Evolutionary conservation across 2,329 filamentous ascomycete species (phyloP).

Genomic region (Penicillium sp.): DNA sequence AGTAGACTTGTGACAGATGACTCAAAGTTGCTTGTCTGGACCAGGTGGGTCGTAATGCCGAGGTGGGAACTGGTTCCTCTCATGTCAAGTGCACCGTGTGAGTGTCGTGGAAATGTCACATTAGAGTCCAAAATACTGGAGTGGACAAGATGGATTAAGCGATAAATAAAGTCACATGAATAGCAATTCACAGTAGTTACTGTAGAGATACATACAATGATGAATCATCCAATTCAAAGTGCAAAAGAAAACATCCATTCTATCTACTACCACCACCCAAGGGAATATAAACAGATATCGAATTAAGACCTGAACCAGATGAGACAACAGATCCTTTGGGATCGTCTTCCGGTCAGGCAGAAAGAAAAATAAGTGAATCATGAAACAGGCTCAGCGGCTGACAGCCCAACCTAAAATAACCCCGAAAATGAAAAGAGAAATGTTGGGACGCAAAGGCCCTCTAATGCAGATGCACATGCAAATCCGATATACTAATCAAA

Average conservation of each 20-base stretch:
- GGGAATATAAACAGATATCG: not conserved
- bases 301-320: not conserved
- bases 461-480: conserved; percentile 4
- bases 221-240: not conserved
- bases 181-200: not conserved
- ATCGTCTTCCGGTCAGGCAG: not conserved
- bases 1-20: not conserved
- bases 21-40: not conserved
- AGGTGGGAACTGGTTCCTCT: not conserved
- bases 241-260: not conserved
- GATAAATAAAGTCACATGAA: not conserved
- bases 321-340: not conserved
- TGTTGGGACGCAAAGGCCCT: conserved; percentile 1
- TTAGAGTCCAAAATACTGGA: too few relatives aligned
- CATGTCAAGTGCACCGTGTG: not conserved
- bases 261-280: not conserved
- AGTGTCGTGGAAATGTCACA: too few relatives aligned
- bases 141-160: not conserved
- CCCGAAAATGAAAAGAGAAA: not conserved
- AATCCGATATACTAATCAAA: conserved; percentile 1
- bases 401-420: not conserved
- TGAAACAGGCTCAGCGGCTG: not conserved
- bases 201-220: too few relatives aligned
- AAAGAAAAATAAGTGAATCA: not conserved
- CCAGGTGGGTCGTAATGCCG: not conserved